Evolutionary conservation across 139 green algal genomes (phyloP).

Genomic region (Chlorella ohadii): DNA sequence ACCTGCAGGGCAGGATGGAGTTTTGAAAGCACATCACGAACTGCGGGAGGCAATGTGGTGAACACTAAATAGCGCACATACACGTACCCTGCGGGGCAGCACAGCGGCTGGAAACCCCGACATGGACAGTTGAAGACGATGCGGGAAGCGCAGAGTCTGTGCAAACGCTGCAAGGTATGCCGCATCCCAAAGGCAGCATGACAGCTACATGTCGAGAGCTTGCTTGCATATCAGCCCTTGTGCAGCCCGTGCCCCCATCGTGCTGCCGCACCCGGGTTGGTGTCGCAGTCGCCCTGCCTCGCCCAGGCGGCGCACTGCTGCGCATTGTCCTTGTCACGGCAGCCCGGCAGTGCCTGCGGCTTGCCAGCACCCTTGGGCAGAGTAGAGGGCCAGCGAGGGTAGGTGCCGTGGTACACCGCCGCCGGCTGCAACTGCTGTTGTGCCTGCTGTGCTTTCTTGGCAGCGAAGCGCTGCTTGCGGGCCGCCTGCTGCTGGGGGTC

Average conservation of each 20-base stretch:
- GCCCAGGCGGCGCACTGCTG: slow-evolving; percentile 6
- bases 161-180: too few species aligned
- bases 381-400: neutral
- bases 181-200: too few species aligned
- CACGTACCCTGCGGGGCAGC: too few species aligned
- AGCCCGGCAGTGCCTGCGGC: neutral
- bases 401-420: neutral
- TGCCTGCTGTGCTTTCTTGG: neutral
- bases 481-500: neutral
- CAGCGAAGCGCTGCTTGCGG: neutral
- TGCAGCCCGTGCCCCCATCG: neutral
- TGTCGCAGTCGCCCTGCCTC: neutral
- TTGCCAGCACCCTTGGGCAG: neutral
- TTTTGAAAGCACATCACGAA: too few species aligned
- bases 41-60: too few species aligned
- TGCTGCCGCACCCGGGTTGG: neutral
- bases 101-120: too few species aligned
- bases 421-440: neutral
- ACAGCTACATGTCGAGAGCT: too few species aligned
- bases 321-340: neutral
- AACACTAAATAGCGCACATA: too few species aligned
- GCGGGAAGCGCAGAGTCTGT: too few species aligned
- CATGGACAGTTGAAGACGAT: too few species aligned
- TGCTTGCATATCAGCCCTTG: neutral
- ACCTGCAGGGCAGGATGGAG: neutral